phyloP scores from a whole-genome alignment of 345 rosid genomes.

The Boechera stricta region DNA sequence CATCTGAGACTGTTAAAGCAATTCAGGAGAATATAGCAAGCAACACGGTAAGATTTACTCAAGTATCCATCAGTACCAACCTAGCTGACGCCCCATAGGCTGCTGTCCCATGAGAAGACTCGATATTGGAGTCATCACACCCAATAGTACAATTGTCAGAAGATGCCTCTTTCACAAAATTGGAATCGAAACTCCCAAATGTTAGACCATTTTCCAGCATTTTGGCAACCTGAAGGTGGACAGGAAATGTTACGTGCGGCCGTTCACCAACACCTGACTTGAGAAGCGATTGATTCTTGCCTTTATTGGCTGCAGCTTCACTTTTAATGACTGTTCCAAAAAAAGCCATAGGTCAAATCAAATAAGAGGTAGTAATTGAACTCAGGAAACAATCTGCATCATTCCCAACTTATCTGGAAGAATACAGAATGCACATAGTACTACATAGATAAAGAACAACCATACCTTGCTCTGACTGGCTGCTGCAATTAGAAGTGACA shows the following conservation, averaged over 20 bases:
- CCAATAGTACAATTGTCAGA: constrained; percentile 38
- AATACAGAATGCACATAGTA: constrained; percentile 15
- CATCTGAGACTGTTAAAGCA: neutral
- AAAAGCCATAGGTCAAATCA: constrained; percentile 1
- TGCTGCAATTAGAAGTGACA: constrained; percentile 38
- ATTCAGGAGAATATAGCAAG: neutral
- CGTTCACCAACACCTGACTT: constrained; percentile 50
- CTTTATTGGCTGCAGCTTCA: constrained; percentile 43
- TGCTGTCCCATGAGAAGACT: constrained; percentile 51
- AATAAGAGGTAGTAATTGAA: neutral
- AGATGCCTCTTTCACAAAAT: constrained; percentile 45
- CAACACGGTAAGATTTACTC: neutral
- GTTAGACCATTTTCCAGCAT: constrained; percentile 72
- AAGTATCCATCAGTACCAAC: constrained; percentile 49
- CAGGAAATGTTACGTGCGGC: constrained; percentile 75
- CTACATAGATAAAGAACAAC: neutral
- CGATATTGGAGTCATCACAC: constrained; percentile 47
- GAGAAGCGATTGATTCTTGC: constrained; percentile 43
- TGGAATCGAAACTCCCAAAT: constrained; percentile 82
- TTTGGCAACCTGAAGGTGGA: constrained; percentile 74
- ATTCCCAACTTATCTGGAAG: constrained; percentile 17
- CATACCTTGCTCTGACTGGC: constrained; percentile 50
- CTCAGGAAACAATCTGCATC: constrained; percentile 9
- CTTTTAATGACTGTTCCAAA: constrained; percentile 22
- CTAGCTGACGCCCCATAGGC: constrained; percentile 48